Percentiles rank a stretch among this genome's conserved stretches.
phyloP scores from a whole-genome alignment of 805 yeast genomes.

The Wickerhamiella brachini region DNA sequence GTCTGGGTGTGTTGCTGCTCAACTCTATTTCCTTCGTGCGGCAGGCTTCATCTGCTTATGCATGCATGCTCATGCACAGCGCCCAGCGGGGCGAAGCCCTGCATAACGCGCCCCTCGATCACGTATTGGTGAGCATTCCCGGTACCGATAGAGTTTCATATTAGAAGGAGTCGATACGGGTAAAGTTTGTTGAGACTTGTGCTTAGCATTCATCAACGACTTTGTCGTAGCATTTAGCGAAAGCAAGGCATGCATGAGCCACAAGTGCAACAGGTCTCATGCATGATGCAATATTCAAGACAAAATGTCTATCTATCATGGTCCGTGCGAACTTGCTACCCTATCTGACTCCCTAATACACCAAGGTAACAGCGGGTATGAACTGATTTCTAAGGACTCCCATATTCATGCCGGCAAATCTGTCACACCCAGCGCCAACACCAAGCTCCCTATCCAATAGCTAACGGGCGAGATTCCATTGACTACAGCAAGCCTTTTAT shows the following conservation, averaged over 20 bases:
- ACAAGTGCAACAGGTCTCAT: neutral
- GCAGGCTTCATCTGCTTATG: neutral
- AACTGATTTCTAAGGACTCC: neutral
- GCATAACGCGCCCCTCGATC: neutral
- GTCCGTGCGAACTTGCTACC: neutral
- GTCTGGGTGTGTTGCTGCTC: neutral
- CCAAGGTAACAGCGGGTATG: neutral
- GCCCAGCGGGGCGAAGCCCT: neutral
- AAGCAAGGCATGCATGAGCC: too few species aligned
- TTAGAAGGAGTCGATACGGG: too few species aligned
- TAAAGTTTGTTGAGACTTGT: too few species aligned
- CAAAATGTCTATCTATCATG: neutral
- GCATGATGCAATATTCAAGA: neutral
- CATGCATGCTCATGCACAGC: neutral
- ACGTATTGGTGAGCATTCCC: neutral
- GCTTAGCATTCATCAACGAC: too few species aligned
- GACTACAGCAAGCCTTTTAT: too few species aligned
- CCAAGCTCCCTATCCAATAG: too few species aligned
- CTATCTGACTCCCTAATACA: neutral
- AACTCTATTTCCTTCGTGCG: neutral
- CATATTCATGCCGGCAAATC: too few species aligned
- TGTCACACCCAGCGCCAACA: too few species aligned
- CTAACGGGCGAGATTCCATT: too few species aligned
- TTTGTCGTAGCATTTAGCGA: too few species aligned
- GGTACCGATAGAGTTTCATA: too few species aligned